Base-by-base conservation (phyloP, 371 early-diverging fungal genomes). In the Nematocida sp. region DNA sequence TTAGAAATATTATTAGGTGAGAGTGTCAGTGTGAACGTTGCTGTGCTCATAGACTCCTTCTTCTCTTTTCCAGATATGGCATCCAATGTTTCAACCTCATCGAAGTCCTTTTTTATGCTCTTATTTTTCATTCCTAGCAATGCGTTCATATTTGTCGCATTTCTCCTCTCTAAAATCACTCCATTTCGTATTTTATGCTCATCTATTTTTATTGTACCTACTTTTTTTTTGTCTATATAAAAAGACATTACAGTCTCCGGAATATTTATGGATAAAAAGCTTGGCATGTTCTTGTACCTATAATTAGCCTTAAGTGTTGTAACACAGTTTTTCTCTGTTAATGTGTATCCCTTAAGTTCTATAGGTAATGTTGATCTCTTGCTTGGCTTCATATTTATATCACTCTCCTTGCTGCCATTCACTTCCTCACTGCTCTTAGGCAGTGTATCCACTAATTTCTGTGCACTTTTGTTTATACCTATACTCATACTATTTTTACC, bases 361-460 rank as follows among this genome's bases (percentile, higher is more conserved):
- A 50, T 50, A 13, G 52, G 52, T 18, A 50, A 13, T 0, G 9
- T 18, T 50, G 13, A 1, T 50, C 52, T 50, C 18, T 9, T 50
- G 18, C 13, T 50, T 18, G 9, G 52, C 52, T 50, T 9, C 52
- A 9, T 18, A 13, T 13, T 18, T 50, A 13, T 9, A 1, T 1
- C 52, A 18, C 3, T 18, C 9, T 9, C 18, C 0, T 9, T 18
- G 1, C 1, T 1, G 13, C 18, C 13, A 1, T 18, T 50, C 18
- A 13, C 52, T 13, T 9, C 9, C 52, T 50, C 52, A 50, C 9
- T 50, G 52, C 47, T 42, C 42, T 50, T 66, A 25, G 45, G 45
- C 3, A 75, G 40, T 15, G 27, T 67, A n/a, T 75, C 76, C 0
- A 75, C 46, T 23, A 75, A 45, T 55, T 75, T 75, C 33, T 52